Base-by-base conservation (phyloP, 2,329 filamentous ascomycete species). In the Corynespora cassiicola region DNA sequence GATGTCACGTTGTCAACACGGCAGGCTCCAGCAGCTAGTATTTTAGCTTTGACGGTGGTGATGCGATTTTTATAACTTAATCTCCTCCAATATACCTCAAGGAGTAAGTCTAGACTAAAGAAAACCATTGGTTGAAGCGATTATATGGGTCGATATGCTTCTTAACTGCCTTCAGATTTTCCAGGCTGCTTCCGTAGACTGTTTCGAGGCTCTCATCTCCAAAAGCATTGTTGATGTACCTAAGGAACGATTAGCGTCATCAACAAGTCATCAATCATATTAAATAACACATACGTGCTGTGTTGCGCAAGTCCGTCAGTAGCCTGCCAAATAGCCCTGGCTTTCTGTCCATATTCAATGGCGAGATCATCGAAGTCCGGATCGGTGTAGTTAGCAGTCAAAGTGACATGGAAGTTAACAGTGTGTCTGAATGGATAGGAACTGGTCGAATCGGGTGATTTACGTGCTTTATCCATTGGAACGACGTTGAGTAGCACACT, bases 351-450 rank as follows among this genome's bases (percentile, higher is more conserved):
- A n/a, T 34, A 34, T 14, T 15, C 20, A 3, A 34, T 11, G 4
- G 31, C 31, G n/a, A n/a, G n/a, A n/a, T n/a, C 17, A 31, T 31
- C 28, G 14, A 19, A 31, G 10, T 16, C 14, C 4, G 28, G 7
- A 19, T 31, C 28, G 9, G 16, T 19, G 17, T 31, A 31, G 10
- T 10, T 7, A 11, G 28, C 28, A 6, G 28, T 31, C 28, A 31
- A 18, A 11, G 28, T 31, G 8, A 19, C 28, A 19, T 31, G 28
- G 15, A 31, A 31, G 18, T 64, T 59, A 25, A 66, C 52, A n/a
- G n/a, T n/a, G 17, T 31, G 15, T 4, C 28, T 11, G 14, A 17
- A 31, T 34, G 31, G n/a, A n/a, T n/a, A n/a, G n/a, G n/a, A n/a
- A n/a, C n/a, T n/a, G n/a, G n/a, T 24, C 8, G 31, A 24, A 6